phyloP scores from a whole-genome alignment of 2,329 filamentous ascomycete genomes.

The Alternaria alternata region DNA sequence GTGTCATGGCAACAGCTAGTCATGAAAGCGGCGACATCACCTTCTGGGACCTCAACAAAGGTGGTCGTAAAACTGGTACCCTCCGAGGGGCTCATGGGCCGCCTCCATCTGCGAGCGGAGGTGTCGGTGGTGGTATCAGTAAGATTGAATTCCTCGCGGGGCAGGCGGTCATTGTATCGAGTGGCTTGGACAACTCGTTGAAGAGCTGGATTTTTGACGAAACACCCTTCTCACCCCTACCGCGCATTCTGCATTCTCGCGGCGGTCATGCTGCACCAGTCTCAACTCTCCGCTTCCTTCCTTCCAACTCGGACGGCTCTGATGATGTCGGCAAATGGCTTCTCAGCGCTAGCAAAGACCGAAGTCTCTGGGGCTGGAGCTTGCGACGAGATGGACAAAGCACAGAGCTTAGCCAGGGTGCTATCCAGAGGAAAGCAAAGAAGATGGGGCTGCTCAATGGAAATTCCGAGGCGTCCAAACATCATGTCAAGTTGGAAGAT shows the following conservation, averaged over 20 bases:
- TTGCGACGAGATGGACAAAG: conserved; percentile 93
- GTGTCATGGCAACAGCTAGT: conserved; percentile 93
- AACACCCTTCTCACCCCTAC: conserved; percentile 85
- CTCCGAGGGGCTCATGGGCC: conserved; percentile 88
- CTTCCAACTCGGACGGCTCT: conserved; percentile 86
- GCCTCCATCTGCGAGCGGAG: conserved; percentile 63
- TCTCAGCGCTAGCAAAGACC: conserved; percentile 85
- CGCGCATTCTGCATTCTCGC: conserved; percentile 82
- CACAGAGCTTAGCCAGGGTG: conserved; percentile 90
- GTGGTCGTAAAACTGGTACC: conserved; percentile 84
- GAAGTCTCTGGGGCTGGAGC: conserved; percentile 96
- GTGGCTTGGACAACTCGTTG: conserved; percentile 89
- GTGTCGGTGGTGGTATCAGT: conserved; percentile 77
- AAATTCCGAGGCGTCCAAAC: conserved; percentile 65
- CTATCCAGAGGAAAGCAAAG: conserved; percentile 86
- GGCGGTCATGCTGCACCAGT: conserved; percentile 90
- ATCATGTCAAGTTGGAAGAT: conserved; percentile 70
- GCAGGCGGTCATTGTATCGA: conserved; percentile 88
- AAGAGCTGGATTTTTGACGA: conserved; percentile 98
- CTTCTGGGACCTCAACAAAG: conserved; percentile 94
- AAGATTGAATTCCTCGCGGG: conserved; percentile 88
- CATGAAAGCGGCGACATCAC: conserved; percentile 84
- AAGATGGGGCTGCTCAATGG: conserved; percentile 77
- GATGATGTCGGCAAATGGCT: conserved; percentile 94
- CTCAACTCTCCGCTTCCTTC: conserved; percentile 82